phyloP scores from a whole-genome alignment of 805 yeast genomes.

The Nematodospora valgi region DNA sequence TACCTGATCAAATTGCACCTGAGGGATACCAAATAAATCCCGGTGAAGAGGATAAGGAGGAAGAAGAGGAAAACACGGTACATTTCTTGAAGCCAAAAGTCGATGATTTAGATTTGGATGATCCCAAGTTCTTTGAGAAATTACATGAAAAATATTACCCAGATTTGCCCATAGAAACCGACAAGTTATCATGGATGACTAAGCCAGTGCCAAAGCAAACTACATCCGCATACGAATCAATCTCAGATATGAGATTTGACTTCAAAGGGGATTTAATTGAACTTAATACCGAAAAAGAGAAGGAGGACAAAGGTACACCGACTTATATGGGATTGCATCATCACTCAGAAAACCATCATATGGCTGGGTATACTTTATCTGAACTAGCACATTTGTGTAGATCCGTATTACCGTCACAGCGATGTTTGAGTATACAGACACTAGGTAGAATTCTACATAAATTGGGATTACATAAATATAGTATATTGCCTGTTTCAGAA shows the following conservation, averaged over 20 bases:
- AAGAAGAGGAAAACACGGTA: constrained; percentile 43
- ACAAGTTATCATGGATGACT: constrained; percentile 89
- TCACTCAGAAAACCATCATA: constrained; percentile 81
- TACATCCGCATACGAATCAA: constrained; percentile 46
- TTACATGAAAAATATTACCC: constrained; percentile 86
- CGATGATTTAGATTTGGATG: constrained; percentile 56
- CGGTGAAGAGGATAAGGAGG: constrained; percentile 37
- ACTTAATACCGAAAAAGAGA: constrained; percentile 22
- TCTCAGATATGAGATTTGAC: constrained; percentile 79
- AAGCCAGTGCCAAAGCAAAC: constrained; percentile 48
- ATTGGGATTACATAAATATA: constrained; percentile 61
- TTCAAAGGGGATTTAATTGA: constrained; percentile 76
- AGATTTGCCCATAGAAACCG: constrained; percentile 78
- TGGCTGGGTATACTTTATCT: constrained; percentile 87
- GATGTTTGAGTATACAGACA: constrained; percentile 82
- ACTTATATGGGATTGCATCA: constrained; percentile 78
- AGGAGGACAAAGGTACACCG: constrained; percentile 30
- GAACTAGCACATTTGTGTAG: constrained; percentile 80
- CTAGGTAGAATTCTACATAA: constrained; percentile 84
- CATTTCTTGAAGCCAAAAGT: constrained; percentile 62
- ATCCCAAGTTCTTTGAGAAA: constrained; percentile 74
- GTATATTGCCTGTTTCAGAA: constrained; percentile 44
- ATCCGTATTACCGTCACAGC: constrained; percentile 78
- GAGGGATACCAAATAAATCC: constrained; percentile 37
- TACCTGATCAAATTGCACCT: constrained; percentile 44